Evolutionary conservation across 352 stramenopile genomes (phyloP), one percentile per base, ranked within the genome.

Genomic region (Aphanomyces euteiches): DNA sequence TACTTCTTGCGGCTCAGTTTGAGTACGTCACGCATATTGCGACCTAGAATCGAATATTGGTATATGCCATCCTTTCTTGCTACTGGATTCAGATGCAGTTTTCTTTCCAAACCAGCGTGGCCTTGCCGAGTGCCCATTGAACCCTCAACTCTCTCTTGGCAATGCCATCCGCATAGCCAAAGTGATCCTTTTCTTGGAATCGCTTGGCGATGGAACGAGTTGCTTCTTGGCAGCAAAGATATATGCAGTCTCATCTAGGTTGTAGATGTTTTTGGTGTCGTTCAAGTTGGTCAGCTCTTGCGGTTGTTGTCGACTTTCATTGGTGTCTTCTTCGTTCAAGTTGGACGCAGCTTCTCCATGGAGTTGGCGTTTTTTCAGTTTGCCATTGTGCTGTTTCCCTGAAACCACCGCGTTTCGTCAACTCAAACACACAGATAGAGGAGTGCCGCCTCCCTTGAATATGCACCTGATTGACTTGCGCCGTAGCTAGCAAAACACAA

Each of bases 211-310:
- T 48, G 8, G 43, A 48, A 15, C 8, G 8, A 15, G 43, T 48
- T 48, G 43, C 8, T 48, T 48, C 43, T 48, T 48, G 8, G 15
- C 43, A 48, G 40, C 69, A 75, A 45, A 67, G 67, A 40, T 66
- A 67, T 1, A n/a, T n/a, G 57, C 59, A 8, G 47, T 73, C 47
- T 73, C 65, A 19, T 75, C 56, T 17, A 75, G 65, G 7, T 75
- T 75, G 72, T 60, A 73, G 28, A 70, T 69, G 48, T 70, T 43
- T 15, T 38, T 13, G n/a, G 58, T 50, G 2, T 66, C 66, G 36
- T 75, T 70, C 7, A 34, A 15, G 15, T 67, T 37, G 3, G 66
- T 73, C 28, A 67, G 38, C 7, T 7, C 21, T 4, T 50, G 40
- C 15, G 67, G 47, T 3, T 37, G 8, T 2, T 19, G n/a, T 3